Conservation (phyloP, 768 basidiomycete genomes). For the Lactarius tabidus region DNA sequence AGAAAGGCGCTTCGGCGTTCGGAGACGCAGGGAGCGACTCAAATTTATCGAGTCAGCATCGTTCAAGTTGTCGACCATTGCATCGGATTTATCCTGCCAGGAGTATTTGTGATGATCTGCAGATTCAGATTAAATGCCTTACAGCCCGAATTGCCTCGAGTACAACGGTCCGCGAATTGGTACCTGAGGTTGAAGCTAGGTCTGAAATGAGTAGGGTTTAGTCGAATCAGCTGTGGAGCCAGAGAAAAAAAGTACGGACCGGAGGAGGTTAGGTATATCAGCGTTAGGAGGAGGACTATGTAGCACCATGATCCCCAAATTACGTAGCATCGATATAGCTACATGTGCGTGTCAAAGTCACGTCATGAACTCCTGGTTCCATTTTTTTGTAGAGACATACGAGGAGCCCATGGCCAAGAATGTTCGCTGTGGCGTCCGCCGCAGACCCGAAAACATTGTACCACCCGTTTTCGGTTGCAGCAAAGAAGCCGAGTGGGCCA, state of each 20-base stretch:
- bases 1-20: not conserved
- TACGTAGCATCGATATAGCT: slow-evolving; percentile 30
- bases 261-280: slow-evolving; percentile 28
- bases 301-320: slow-evolving; percentile 28
- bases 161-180: not conserved
- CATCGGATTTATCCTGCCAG: not conserved
- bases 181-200: not conserved
- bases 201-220: not conserved
- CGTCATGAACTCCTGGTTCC: not conserved
- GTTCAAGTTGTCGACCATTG: not conserved
- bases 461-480: slow-evolving; percentile 24
- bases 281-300: slow-evolving; percentile 27
- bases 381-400: slow-evolving; percentile 21
- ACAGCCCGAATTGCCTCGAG: not conserved
- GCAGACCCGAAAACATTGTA: slow-evolving; percentile 30
- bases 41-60: slow-evolving; percentile 13
- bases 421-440: slow-evolving; percentile 26
- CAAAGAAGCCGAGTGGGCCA: slow-evolving; percentile 28
- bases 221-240: not conserved
- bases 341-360: not conserved
- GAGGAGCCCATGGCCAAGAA: slow-evolving; percentile 31
- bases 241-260: slow-evolving; percentile 19
- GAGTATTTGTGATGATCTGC: not conserved
- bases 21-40: slow-evolving; percentile 15
- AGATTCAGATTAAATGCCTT: not conserved